Percentiles rank a stretch among this genome's conserved stretches.
Evolutionary conservation across 805 yeast species (phyloP).

Genomic region (Hanseniaspora guilliermondii): DNA sequence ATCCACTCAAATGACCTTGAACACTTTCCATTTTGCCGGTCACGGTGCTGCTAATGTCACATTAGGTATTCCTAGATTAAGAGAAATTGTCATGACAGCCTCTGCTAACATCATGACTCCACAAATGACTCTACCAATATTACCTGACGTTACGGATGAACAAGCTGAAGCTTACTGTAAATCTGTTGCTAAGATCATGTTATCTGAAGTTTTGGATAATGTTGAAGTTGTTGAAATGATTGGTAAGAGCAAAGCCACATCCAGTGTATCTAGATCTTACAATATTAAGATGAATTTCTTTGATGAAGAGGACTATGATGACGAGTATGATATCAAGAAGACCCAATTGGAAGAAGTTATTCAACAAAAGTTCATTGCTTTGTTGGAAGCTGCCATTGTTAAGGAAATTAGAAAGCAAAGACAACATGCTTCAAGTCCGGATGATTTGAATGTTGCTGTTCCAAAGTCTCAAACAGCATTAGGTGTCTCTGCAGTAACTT

Average conservation of each 20-base stretch:
- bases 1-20: constrained; percentile 95
- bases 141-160: constrained; percentile 65
- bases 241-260: constrained; percentile 40
- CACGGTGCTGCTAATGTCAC: constrained; percentile 99
- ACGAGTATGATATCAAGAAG: constrained; percentile 78
- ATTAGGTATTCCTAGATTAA: constrained; percentile 98
- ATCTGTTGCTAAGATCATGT: constrained; percentile 67
- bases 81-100: constrained; percentile 99
- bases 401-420: constrained; percentile 77
- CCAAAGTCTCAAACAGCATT: constrained; percentile 41
- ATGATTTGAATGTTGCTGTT: constrained; percentile 56
- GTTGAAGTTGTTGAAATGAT: constrained; percentile 82
- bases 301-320: constrained; percentile 60
- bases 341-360: constrained; percentile 64
- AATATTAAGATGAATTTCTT: constrained; percentile 64
- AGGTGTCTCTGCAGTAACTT: constrained; percentile 27
- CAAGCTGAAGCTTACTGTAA: constrained; percentile 90
- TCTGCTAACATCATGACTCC: constrained; percentile 94
- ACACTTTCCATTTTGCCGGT: constrained; percentile 97
- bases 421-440: constrained; percentile 43
- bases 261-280: constrained; percentile 54
- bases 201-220: constrained; percentile 79
- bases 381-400: constrained; percentile 58
- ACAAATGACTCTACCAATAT: constrained; percentile 87
- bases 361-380: constrained; percentile 49